Evolutionary conservation across 192 early-diverging fungal species (phyloP).

Genomic region (Umbelopsis sp.): DNA sequence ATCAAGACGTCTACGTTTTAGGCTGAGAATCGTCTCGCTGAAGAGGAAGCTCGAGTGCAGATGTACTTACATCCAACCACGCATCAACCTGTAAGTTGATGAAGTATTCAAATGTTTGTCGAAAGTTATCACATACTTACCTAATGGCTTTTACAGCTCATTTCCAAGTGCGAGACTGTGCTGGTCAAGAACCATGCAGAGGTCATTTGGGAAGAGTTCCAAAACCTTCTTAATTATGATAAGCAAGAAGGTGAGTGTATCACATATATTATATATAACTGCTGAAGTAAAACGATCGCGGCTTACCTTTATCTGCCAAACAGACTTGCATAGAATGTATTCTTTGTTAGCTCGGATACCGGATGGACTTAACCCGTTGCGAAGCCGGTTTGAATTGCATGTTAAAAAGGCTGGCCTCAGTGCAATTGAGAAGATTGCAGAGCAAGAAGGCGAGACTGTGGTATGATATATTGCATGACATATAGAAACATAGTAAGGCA

Average conservation of each 20-base stretch:
- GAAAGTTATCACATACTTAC: neutral
- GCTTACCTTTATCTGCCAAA: neutral
- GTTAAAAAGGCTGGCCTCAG: slow-evolving; percentile 78
- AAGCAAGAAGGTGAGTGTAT: slow-evolving; percentile 64
- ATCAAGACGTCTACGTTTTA: slow-evolving; percentile 23
- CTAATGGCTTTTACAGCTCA: slow-evolving; percentile 47
- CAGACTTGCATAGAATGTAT: slow-evolving; percentile 87
- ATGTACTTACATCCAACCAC: slow-evolving; percentile 87
- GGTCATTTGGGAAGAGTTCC: slow-evolving; percentile 88
- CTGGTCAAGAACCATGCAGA: slow-evolving; percentile 86
- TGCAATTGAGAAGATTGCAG: slow-evolving; percentile 76
- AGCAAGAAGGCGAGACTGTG: slow-evolving; percentile 55
- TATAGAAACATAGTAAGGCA: too few species aligned
- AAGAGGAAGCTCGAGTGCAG: slow-evolving; percentile 88
- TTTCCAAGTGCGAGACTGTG: slow-evolving; percentile 80
- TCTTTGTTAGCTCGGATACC: slow-evolving; percentile 76
- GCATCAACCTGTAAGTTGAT: slow-evolving; percentile 53
- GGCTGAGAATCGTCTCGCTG: slow-evolving; percentile 71
- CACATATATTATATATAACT: neutral
- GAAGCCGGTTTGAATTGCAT: slow-evolving; percentile 73
- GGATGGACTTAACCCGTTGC: slow-evolving; percentile 82
- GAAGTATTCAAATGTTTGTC: neutral
- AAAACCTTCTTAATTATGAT: slow-evolving; percentile 83
- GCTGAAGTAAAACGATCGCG: neutral
- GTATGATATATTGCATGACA: slow-evolving; percentile 29